Conservation (phyloP, 352 stramenopile genomes). For the Elongisporangium anandrum region DNA sequence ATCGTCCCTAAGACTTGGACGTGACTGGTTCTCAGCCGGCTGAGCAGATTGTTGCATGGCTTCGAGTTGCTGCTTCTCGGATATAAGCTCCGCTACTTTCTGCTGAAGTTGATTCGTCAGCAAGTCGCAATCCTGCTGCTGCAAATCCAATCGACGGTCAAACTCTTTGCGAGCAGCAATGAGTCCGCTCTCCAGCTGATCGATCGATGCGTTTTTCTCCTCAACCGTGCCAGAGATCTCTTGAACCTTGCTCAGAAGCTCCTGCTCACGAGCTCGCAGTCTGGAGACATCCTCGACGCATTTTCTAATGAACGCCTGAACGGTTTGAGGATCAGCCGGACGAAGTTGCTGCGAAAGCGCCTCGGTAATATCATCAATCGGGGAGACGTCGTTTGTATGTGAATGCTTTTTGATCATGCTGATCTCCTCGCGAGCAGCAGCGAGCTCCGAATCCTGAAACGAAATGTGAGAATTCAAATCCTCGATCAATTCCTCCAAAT, state of each 20-base stretch:
- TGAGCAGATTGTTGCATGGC: conserved; percentile 1
- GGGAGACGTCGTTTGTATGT: conserved; percentile 34
- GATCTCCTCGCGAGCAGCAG: conserved; percentile 46
- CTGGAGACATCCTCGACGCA: conserved; percentile 50
- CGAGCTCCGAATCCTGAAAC: conserved; percentile 75
- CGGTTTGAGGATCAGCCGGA: background rate
- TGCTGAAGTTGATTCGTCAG: conserved; percentile 29
- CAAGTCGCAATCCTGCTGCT: conserved; percentile 39
- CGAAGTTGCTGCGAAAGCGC: conserved; percentile 27
- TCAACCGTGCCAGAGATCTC: conserved; percentile 31
- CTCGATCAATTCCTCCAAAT: conserved; percentile 73
- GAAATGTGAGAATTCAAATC: conserved; percentile 78
- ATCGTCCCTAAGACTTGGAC: conserved; percentile 13
- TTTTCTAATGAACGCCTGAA: conserved; percentile 30
- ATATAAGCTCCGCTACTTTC: conserved; percentile 27
- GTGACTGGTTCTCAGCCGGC: conserved; percentile 3
- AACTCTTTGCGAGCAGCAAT: conserved; percentile 64
- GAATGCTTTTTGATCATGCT: conserved; percentile 35
- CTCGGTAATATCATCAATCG: conserved; percentile 32
- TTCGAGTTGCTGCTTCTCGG: conserved; percentile 8
- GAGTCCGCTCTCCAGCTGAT: conserved; percentile 62
- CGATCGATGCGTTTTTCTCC: conserved; percentile 41
- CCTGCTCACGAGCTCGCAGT: conserved; percentile 38
- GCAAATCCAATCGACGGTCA: conserved; percentile 49
- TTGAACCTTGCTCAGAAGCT: conserved; percentile 31